Evolutionary conservation across 495 filamentous ascomycete species (phyloP), one percentile per base, ranked within the genome.

Genomic region (Penicillium steckii): DNA sequence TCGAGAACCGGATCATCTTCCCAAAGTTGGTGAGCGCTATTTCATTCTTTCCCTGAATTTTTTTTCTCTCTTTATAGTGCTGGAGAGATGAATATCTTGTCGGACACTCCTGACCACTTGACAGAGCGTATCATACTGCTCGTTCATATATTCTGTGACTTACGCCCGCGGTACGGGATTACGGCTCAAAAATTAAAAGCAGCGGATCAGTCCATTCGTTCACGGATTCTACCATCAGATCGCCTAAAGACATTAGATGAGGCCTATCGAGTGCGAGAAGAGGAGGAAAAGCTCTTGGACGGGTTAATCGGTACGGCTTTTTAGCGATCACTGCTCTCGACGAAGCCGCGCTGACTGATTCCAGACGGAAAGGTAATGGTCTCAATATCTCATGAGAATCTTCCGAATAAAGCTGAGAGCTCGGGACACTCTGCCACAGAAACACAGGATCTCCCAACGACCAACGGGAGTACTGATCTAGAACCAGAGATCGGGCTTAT

Each of bases 1-100:
- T 59, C 83, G 80, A 45, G 90, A 94, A 66, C 90, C 90, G 0
- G 89, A 94, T 54, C 90, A 95, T 67, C 66, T 90, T 32, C 78
- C 76, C 53, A 93, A 87, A 67, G 76, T 77, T 50, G 84, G 88
- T 90, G 70, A 61, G 63, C 33, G 13, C n/a, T n/a, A 24, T 5
- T 40, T 22, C 2, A 1, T 9, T n/a, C 17, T 35, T 23, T 17
- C 3, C 24, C 8, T 15, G 27, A 47, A 47, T 40, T 45, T 30
- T n/a, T n/a, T n/a, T n/a, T n/a, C n/a, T n/a, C n/a, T n/a, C n/a
- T n/a, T n/a, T n/a, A n/a, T n/a, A n/a, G n/a, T n/a, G n/a, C n/a
- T n/a, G n/a, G n/a, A n/a, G n/a, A n/a, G n/a, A n/a, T n/a, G n/a
- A n/a, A n/a, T n/a, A n/a, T n/a, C n/a, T n/a, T n/a, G n/a, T n/a